phyloP scores from a whole-genome alignment of 495 filamentous ascomycete species.

The Penicillium desertorum region DNA sequence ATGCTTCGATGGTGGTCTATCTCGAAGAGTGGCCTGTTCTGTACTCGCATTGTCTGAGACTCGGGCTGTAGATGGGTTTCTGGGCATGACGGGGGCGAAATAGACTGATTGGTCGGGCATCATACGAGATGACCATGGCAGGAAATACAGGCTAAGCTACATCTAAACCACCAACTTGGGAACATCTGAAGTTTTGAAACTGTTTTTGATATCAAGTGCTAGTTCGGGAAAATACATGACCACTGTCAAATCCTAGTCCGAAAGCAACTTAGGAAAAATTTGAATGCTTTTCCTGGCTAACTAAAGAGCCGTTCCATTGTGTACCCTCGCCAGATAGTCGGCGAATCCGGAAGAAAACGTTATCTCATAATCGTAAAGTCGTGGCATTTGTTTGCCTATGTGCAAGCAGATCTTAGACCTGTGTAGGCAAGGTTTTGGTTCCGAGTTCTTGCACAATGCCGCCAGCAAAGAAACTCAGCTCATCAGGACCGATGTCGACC shows the following conservation, averaged over 20 bases:
- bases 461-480: slow-evolving; percentile 47
- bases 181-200: slow-evolving; percentile 6
- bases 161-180: not conserved
- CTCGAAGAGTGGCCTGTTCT: not conserved
- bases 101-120: not conserved
- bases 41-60: not conserved
- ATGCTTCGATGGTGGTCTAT: not conserved
- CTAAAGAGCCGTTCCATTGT: slow-evolving; percentile 17
- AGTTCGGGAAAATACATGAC: slow-evolving; percentile 16
- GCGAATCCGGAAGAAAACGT: slow-evolving; percentile 14
- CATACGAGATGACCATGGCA: not conserved
- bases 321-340: slow-evolving; percentile 12
- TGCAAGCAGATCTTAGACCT: slow-evolving; percentile 2
- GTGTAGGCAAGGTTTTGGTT: slow-evolving; percentile 27
- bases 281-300: slow-evolving; percentile 23
- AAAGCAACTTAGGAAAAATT: slow-evolving; percentile 8
- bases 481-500: slow-evolving; percentile 38
- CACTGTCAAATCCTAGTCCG: slow-evolving; percentile 5
- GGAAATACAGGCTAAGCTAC: not conserved
- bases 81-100: not conserved
- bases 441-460: slow-evolving; percentile 42
- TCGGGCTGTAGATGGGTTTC: not conserved
- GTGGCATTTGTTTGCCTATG: slow-evolving; percentile 7
- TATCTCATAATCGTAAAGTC: slow-evolving; percentile 27
- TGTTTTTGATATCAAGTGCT: slow-evolving; percentile 19